Evolutionary conservation across 495 filamentous ascomycete species (phyloP), one percentile per base, ranked within the genome.

Genomic region (Aspergillus diversus): DNA sequence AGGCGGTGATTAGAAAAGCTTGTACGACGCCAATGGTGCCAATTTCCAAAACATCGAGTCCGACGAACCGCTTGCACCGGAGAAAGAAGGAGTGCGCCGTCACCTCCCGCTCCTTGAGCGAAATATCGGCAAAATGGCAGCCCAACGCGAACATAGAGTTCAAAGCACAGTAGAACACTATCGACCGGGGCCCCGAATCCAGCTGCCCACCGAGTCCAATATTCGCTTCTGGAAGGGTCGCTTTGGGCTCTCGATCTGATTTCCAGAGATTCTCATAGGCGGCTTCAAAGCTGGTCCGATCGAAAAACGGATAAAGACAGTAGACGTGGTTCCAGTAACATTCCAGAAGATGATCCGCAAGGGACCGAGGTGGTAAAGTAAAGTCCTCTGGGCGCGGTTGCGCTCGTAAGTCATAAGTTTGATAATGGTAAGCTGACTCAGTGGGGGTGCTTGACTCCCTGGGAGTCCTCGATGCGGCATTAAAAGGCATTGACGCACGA

Each of bases 121-220:
- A 63, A 16, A 80, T 73, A 60, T 81, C 75, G 0, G 78, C 70
- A 50, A 81, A 81, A 63, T 81, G 76, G 35, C 76, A 76, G 11
- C 75, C 74, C 7, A 82, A 64, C 0, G 75, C 78, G 59, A 83
- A 81, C 0, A 82, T 76, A 0, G 63, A 63, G 55, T 83, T 83
- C 7, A 83, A 61, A 11, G 78, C 77, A 47, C 67, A 77, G 53
- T 80, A 71, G 53, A 82, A 81, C n/a, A 82, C 72, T 16, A 79
- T 74, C 3, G 76, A 77, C 35, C 71, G 68, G 9, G 72, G 66
- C 6, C 69, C 72, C 1, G 73, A 80, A 42, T 78, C 78, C 16
- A 66, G 71, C 0, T 63, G 63, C n/a, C 72, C 70, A 6, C 79
- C 80, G 16, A 82, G 71, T 4, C 78, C 80, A 27, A 82, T 75